These are phyloP conservation scores for Vitis rupestris DNA, from an alignment of 164 flowering plant species.

Conservation along the genomic window DNA sequence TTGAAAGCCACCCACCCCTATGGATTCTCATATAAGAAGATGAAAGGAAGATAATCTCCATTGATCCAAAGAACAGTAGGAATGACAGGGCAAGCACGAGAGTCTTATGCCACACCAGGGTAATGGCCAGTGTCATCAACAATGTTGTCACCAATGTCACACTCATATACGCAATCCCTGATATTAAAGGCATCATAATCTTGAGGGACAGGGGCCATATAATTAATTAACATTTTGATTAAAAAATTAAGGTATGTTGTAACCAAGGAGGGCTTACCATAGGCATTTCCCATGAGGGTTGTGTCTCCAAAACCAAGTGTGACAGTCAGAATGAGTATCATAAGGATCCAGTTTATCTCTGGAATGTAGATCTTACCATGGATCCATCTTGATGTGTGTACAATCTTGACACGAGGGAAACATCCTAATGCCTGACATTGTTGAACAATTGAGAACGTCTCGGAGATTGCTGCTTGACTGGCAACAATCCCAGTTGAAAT, in stretches of 20 bases:
- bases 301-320: slow-evolving; percentile 56
- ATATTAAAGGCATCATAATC: slow-evolving; percentile 16
- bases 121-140: slow-evolving; percentile 50
- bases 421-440: slow-evolving; percentile 74
- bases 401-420: slow-evolving; percentile 76
- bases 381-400: slow-evolving; percentile 53
- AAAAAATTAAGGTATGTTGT: background rate
- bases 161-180: slow-evolving; percentile 57
- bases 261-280: slow-evolving; percentile 40
- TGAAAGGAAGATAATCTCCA: slow-evolving; percentile 51
- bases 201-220: background rate
- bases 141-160: slow-evolving; percentile 54
- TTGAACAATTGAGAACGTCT: slow-evolving; percentile 59
- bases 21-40: slow-evolving; percentile 43
- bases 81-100: slow-evolving; percentile 32
- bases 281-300: slow-evolving; percentile 58
- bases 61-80: slow-evolving; percentile 50
- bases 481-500: slow-evolving; percentile 63
- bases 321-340: slow-evolving; percentile 55
- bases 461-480: slow-evolving; percentile 66
- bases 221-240: no score
- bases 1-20: slow-evolving; percentile 67
- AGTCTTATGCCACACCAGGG: slow-evolving; percentile 53
- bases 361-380: slow-evolving; percentile 65
- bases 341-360: slow-evolving; percentile 76